Percentiles rank a stretch among this genome's conserved stretches.
phyloP scores from a whole-genome alignment of 2,329 filamentous ascomycete species.

The Fusarium avenaceum region DNA sequence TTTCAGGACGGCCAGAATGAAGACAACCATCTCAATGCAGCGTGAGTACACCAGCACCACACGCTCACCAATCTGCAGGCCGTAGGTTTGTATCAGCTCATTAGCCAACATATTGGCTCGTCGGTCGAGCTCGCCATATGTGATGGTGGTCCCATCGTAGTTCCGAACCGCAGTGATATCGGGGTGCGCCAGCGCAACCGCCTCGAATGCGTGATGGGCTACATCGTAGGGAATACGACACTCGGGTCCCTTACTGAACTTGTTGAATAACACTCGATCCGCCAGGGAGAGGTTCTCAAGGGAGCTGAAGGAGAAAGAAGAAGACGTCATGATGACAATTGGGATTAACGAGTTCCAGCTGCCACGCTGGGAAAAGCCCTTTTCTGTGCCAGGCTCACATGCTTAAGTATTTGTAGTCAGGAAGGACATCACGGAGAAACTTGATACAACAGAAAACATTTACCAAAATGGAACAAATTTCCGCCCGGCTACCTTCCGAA shows the following conservation, averaged over 20 bases:
- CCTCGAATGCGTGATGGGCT: constrained; percentile 38
- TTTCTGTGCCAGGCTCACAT: constrained; percentile 2
- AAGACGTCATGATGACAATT: constrained; percentile 23
- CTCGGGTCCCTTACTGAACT: constrained; percentile 30
- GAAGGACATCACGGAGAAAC: neutral
- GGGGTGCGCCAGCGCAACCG: constrained; percentile 38
- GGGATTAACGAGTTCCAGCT: neutral
- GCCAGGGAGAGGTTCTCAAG: constrained; percentile 32
- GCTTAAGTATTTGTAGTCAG: constrained; percentile 6
- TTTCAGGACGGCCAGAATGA: constrained; percentile 38
- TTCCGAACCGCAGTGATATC: constrained; percentile 28
- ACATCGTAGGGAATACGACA: constrained; percentile 31
- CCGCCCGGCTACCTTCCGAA: constrained; percentile 4
- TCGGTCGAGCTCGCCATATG: constrained; percentile 34
- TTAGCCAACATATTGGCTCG: constrained; percentile 39
- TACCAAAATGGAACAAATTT: constrained; percentile 10
- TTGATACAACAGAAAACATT: neutral
- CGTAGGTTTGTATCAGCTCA: constrained; percentile 22
- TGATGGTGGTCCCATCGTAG: constrained; percentile 39
- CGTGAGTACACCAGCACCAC: constrained; percentile 40
- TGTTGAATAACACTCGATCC: constrained; percentile 36
- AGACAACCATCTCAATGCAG: constrained; percentile 39
- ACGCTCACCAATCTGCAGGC: constrained; percentile 30
- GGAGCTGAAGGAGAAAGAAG: constrained; percentile 27
- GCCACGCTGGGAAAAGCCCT: neutral